These are phyloP conservation scores for Diplodia scrobiculata DNA, from an alignment of 2,329 filamentous ascomycete species.

Conservation along the genomic window DNA sequence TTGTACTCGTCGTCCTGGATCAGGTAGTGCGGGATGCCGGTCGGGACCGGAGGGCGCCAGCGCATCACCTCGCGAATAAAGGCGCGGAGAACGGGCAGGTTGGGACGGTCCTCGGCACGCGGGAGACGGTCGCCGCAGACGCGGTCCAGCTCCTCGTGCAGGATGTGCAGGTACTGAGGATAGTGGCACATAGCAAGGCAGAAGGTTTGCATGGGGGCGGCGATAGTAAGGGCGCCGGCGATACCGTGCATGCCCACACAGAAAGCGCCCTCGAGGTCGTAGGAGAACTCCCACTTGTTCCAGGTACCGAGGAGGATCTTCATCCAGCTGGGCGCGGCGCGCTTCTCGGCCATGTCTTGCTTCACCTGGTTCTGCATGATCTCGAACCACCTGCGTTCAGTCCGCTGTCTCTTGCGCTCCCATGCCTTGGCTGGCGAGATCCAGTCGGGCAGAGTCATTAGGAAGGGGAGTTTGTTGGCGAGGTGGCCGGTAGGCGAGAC, in stretches of 20 bases:
- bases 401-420: conserved; percentile 49
- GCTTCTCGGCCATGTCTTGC: conserved; percentile 40
- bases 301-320: conserved; percentile 48
- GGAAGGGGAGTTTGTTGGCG: conserved; percentile 50
- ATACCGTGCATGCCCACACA: conserved; percentile 54
- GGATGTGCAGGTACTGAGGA: conserved; percentile 47
- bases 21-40: conserved; percentile 58
- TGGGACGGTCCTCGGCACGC: conserved; percentile 43
- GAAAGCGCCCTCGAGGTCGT: conserved; percentile 51
- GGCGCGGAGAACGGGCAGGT: conserved; percentile 46
- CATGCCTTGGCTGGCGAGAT: conserved; percentile 49
- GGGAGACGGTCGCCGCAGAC: conserved; percentile 46
- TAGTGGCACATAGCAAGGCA: conserved; percentile 52
- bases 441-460: conserved; percentile 51
- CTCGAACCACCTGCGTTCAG: conserved; percentile 50
- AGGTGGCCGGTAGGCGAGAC: conserved; percentile 52
- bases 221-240: conserved; percentile 51
- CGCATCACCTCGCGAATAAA: conserved; percentile 46
- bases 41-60: conserved; percentile 51
- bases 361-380: conserved; percentile 50
- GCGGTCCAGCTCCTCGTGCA: conserved; percentile 47
- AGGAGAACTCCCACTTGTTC: conserved; percentile 46
- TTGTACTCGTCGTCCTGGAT: conserved; percentile 60
- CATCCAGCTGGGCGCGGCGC: conserved; percentile 48
- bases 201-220: conserved; percentile 52